A percentile compares a stretch with the other conserved stretches of the same genome.
Evolutionary conservation across 1,139 yeast species (phyloP).

Genomic region (Wickerhamomyces sp.): DNA sequence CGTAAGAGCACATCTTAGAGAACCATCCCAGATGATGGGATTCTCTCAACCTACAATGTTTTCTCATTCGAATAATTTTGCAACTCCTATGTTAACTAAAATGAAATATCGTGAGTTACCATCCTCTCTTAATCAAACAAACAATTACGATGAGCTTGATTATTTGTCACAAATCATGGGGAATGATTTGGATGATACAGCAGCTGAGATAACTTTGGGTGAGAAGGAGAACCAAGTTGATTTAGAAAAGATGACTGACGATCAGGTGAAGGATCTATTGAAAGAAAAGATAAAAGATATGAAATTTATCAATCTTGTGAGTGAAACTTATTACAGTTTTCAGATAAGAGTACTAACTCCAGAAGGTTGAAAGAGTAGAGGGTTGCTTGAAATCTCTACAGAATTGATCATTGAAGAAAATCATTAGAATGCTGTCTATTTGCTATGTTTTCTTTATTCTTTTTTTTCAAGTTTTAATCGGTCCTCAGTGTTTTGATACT

Average conservation of each 20-base stretch:
- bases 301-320: constrained; percentile 19
- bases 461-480: no score
- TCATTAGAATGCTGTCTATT: no score
- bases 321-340: no score
- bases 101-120: background rate
- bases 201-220: no score
- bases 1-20: background rate
- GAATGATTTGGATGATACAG: background rate
- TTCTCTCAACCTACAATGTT: background rate
- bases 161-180: background rate
- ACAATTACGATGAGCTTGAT: background rate
- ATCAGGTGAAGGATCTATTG: constrained; percentile 12
- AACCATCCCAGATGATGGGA: background rate
- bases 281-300: constrained; percentile 18
- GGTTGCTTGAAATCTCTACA: constrained; percentile 13
- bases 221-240: background rate
- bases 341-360: background rate
- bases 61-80: background rate
- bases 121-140: background rate
- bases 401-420: no score
- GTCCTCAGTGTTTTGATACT: no score
- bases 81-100: background rate
- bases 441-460: no score
- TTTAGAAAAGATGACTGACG: constrained; percentile 11
- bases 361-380: constrained; percentile 14